A percentile compares a stretch with the other conserved stretches of the same genome.
phyloP scores from a whole-genome alignment of 164 flowering plant species.

The Stephania cephalantha region DNA sequence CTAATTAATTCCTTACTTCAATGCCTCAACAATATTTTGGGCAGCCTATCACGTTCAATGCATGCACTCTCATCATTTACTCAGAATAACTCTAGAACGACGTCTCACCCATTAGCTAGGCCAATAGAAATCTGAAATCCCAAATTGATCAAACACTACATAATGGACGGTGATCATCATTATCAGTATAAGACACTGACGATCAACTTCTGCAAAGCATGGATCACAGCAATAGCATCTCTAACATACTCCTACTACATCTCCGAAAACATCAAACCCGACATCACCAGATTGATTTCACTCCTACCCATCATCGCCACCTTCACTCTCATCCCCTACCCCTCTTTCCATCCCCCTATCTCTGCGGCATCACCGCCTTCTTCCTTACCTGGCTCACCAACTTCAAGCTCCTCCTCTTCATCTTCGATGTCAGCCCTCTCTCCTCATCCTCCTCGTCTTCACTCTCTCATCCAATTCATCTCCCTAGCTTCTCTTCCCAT shows the following conservation, averaged over 20 bases:
- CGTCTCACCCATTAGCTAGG: too few relatives aligned
- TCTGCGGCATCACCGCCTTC: constrained; percentile 28
- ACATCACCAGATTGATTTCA: constrained; percentile 25
- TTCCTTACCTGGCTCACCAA: constrained; percentile 46
- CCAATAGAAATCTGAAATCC: too few relatives aligned
- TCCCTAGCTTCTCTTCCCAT: constrained; percentile 37
- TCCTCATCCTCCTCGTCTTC: constrained; percentile 9
- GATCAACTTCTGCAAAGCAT: constrained; percentile 30
- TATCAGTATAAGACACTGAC: constrained; percentile 24
- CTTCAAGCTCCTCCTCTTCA: constrained; percentile 40
- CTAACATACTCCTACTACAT: constrained; percentile 33
- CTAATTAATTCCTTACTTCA: too few relatives aligned
- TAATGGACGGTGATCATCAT: neutral
- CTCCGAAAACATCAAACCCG: constrained; percentile 20
- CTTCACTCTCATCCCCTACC: constrained; percentile 37
- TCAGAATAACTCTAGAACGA: too few relatives aligned
- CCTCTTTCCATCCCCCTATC: constrained; percentile 23
- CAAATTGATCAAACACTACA: too few relatives aligned
- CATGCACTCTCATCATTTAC: too few relatives aligned
- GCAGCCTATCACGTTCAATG: too few relatives aligned
- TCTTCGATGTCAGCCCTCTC: constrained; percentile 39
- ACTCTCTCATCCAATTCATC: constrained; percentile 21
- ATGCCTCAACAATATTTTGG: too few relatives aligned
- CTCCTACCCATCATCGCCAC: constrained; percentile 39
- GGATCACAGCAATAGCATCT: constrained; percentile 22